Conservation (phyloP, 768 basidiomycete species). For the Daedaleopsis nitida region DNA sequence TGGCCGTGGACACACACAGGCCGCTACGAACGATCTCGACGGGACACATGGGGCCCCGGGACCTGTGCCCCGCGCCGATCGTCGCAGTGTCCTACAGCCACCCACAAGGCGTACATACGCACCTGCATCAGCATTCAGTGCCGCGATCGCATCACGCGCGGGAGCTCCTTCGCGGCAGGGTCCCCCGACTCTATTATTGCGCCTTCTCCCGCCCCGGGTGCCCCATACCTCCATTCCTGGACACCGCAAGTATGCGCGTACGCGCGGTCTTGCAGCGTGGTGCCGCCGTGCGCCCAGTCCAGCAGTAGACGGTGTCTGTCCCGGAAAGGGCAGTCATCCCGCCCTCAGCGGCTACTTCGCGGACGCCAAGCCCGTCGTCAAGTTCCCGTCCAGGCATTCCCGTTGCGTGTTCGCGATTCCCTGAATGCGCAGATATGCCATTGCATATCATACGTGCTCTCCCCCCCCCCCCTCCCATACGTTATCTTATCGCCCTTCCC, state of each 20-base stretch:
- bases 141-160: not conserved
- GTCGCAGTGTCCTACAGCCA: slow-evolving; percentile 5
- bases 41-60: not conserved
- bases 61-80: slow-evolving; percentile 8
- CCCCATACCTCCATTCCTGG: not conserved
- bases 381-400: no score
- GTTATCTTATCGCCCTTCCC: no score
- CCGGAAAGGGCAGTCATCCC: no score
- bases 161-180: not conserved
- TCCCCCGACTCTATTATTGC: not conserved
- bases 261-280: no score
- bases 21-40: slow-evolving; percentile 1
- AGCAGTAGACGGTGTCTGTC: no score
- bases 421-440: no score
- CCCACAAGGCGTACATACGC: not conserved
- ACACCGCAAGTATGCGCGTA: not conserved
- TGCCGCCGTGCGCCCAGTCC: no score
- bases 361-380: not conserved
- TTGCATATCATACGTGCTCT: no score
- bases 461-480: no score
- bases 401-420: no score
- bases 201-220: not conserved
- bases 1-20: slow-evolving; percentile 8
- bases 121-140: no score
- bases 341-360: no score